These are phyloP conservation scores for Sphaerobolus stellatus DNA, from an alignment of 1,284 basidiomycete species.

Conservation along the genomic window DNA sequence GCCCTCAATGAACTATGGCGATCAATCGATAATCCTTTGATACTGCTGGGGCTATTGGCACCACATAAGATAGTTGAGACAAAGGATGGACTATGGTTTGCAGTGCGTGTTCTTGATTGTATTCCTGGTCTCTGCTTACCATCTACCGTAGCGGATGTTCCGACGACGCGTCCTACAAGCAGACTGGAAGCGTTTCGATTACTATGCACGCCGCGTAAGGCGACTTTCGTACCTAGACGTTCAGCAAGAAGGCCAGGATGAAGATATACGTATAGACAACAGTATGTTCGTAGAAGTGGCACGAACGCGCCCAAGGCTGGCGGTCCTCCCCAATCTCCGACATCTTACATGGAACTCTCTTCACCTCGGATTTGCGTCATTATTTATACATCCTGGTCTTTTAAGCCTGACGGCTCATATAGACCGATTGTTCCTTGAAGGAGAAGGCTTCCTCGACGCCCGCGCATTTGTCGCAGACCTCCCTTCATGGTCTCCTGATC, in stretches of 20 bases:
- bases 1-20: slow-evolving; percentile 69
- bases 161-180: slow-evolving; percentile 41
- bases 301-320: slow-evolving; percentile 48
- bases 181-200: slow-evolving; percentile 57
- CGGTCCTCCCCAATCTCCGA: slow-evolving; percentile 55
- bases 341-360: slow-evolving; percentile 40
- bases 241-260: background rate
- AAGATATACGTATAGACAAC: slow-evolving; percentile 34
- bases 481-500: slow-evolving; percentile 49
- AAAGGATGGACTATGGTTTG: background rate
- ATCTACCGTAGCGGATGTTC: slow-evolving; percentile 36
- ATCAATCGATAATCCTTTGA: slow-evolving; percentile 42
- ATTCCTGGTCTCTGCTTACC: background rate
- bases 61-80: slow-evolving; percentile 21
- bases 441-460: slow-evolving; percentile 3
- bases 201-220: slow-evolving; percentile 56
- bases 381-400: slow-evolving; percentile 47
- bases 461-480: slow-evolving; percentile 49
- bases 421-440: background rate
- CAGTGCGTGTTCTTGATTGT: background rate
- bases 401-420: slow-evolving; percentile 29
- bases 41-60: slow-evolving; percentile 47
- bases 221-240: background rate
- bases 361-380: slow-evolving; percentile 34
- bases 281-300: slow-evolving; percentile 56